Percentiles rank a stretch among this genome's conserved stretches.
phyloP scores from a whole-genome alignment of 2,329 filamentous ascomycete genomes.

The Paracoccidioides lutzii region DNA sequence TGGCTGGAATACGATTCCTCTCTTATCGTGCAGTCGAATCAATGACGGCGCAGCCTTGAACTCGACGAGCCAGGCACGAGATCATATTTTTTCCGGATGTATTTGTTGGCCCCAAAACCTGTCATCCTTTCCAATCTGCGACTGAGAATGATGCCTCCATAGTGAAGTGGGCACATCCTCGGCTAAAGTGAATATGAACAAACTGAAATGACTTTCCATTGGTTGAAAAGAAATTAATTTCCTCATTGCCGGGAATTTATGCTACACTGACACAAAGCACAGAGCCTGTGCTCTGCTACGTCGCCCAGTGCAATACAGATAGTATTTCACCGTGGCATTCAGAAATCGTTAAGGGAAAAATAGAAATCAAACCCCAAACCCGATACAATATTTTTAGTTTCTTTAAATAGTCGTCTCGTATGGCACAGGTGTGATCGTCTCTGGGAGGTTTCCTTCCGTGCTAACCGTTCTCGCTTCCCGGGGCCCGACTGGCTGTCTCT shows the following conservation, averaged over 20 bases:
- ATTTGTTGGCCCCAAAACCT: too few relatives aligned
- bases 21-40: too few relatives aligned
- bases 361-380: slow-evolving; percentile 28
- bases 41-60: too few relatives aligned
- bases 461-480: slow-evolving; percentile 69
- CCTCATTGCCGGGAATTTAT: slow-evolving; percentile 34
- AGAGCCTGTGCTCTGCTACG: not conserved
- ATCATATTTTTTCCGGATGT: too few relatives aligned
- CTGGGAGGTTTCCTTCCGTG: slow-evolving; percentile 68
- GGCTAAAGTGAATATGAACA: not conserved
- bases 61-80: too few relatives aligned
- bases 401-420: slow-evolving; percentile 98
- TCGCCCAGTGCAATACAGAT: not conserved
- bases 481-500: slow-evolving; percentile 74
- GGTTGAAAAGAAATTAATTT: slow-evolving; percentile 20
- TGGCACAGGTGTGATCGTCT: slow-evolving; percentile 80
- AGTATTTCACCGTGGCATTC: not conserved
- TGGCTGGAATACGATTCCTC: too few relatives aligned
- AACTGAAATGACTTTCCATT: not conserved
- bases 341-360: slow-evolving; percentile 12
- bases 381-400: slow-evolving; percentile 21
- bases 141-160: not conserved
- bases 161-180: not conserved
- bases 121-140: not conserved
- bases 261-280: slow-evolving; percentile 21